phyloP scores from a whole-genome alignment of 2,329 filamentous ascomycete genomes.

The Emergomyces orientalis region DNA sequence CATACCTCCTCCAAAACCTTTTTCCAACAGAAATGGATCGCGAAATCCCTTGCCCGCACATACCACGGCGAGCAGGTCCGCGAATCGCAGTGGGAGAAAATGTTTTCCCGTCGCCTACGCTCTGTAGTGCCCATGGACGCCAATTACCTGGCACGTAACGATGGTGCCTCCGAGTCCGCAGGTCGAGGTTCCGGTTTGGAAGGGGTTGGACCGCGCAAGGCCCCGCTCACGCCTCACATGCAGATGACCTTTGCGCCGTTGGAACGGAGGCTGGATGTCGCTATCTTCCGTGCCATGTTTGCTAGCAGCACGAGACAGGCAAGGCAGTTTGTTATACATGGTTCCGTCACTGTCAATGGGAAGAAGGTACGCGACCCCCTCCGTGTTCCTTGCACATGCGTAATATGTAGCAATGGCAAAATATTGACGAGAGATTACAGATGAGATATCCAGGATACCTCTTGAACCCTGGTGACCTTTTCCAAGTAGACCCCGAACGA shows the following conservation, averaged over 20 bases:
- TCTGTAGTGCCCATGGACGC: constrained; percentile 81
- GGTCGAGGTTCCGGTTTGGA: constrained; percentile 70
- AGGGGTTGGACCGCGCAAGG: constrained; percentile 13
- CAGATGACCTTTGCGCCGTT: constrained; percentile 90
- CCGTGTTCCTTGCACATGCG: neutral
- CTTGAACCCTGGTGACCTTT: constrained; percentile 95
- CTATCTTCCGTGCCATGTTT: constrained; percentile 86
- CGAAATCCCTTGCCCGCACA: constrained; percentile 71
- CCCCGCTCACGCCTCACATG: constrained; percentile 69
- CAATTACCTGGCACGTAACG: constrained; percentile 64
- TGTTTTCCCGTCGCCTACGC: constrained; percentile 74
- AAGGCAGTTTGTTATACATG: constrained; percentile 87
- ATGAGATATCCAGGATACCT: constrained; percentile 89
- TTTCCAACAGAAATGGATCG: constrained; percentile 97
- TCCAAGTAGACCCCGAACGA: constrained; percentile 82
- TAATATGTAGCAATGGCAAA: neutral
- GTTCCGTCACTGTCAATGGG: constrained; percentile 89
- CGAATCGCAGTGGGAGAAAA: constrained; percentile 87
- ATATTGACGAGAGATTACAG: constrained; percentile 40
- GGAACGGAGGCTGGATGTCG: constrained; percentile 86
- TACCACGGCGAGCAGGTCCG: constrained; percentile 95
- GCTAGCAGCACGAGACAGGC: constrained; percentile 89
- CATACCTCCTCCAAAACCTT: constrained; percentile 52
- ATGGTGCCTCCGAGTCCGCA: constrained; percentile 73
- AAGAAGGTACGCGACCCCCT: constrained; percentile 58